phyloP scores from a whole-genome alignment of 2,329 filamentous ascomycete genomes.

The Phialophora verrucosa region DNA sequence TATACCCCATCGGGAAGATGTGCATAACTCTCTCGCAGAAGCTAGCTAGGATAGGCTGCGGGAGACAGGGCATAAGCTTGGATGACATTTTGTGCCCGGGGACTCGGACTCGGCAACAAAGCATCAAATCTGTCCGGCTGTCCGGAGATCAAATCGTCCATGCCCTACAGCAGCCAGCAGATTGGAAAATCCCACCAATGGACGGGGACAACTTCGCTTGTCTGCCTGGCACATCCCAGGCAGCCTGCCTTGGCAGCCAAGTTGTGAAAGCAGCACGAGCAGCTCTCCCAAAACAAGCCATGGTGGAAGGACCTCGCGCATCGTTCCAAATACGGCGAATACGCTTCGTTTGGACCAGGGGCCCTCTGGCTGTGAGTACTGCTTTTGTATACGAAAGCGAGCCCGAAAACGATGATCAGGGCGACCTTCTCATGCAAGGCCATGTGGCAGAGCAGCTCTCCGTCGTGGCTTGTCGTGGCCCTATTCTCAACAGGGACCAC shows the following conservation, averaged over 20 bases:
- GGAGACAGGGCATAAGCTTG: background rate
- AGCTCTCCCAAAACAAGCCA: background rate
- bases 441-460: constrained; percentile 4
- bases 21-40: background rate
- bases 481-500: background rate
- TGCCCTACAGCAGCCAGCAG: background rate
- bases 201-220: background rate
- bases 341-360: background rate
- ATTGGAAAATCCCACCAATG: background rate
- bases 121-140: background rate
- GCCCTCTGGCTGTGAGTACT: background rate
- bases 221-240: constrained; percentile 6
- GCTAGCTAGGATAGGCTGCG: background rate
- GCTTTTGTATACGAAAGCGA: constrained; percentile 21
- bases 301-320: background rate
- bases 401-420: constrained; percentile 2
- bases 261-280: constrained; percentile 13
- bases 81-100: background rate
- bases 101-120: constrained; percentile 4
- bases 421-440: background rate
- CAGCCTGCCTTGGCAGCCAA: background rate
- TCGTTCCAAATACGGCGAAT: constrained; percentile 23
- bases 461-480: constrained; percentile 3
- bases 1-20: constrained; percentile 4
- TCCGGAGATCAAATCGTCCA: background rate